Conservation (phyloP, 148 eudicot species). For the Fagopyrum tataricum region DNA sequence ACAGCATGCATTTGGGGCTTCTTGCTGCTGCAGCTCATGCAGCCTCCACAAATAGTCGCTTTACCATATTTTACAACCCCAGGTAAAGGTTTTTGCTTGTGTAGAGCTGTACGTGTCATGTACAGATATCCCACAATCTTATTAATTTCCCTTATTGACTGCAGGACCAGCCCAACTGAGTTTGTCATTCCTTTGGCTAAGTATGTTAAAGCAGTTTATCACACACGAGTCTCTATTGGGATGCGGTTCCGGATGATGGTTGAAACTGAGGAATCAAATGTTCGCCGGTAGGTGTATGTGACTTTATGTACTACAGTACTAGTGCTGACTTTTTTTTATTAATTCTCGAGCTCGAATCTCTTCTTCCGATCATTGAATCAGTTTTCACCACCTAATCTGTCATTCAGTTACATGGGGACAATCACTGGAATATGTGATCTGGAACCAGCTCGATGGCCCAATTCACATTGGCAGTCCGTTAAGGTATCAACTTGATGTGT, state of each 20-base stretch:
- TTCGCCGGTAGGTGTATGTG: conserved; percentile 37
- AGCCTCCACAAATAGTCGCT: conserved; percentile 50
- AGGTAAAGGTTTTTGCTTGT: conserved; percentile 24
- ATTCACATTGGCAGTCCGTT: conserved; percentile 88
- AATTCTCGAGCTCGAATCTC: background rate
- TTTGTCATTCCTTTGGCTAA: conserved; percentile 55
- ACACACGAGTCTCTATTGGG: conserved; percentile 57
- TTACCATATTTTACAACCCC: conserved; percentile 56
- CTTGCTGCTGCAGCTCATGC: conserved; percentile 75
- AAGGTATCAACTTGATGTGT: conserved; percentile 45
- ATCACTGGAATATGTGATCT: conserved; percentile 65
- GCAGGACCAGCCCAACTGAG: conserved; percentile 51
- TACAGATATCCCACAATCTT: background rate
- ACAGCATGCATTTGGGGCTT: conserved; percentile 63
- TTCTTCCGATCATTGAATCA: background rate
- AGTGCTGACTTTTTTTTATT: background rate
- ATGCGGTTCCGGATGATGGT: conserved; percentile 69
- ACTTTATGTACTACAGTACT: background rate
- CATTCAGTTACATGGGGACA: conserved; percentile 80
- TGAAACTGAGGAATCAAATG: conserved; percentile 59
- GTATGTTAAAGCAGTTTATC: conserved; percentile 52
- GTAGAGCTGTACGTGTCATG: background rate
- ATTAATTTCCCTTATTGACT: background rate
- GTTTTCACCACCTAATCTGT: background rate
- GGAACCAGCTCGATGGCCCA: conserved; percentile 70